These are phyloP conservation scores for Lepiota venenata DNA, from an alignment of 768 basidiomycete species.

Conservation along the genomic window DNA sequence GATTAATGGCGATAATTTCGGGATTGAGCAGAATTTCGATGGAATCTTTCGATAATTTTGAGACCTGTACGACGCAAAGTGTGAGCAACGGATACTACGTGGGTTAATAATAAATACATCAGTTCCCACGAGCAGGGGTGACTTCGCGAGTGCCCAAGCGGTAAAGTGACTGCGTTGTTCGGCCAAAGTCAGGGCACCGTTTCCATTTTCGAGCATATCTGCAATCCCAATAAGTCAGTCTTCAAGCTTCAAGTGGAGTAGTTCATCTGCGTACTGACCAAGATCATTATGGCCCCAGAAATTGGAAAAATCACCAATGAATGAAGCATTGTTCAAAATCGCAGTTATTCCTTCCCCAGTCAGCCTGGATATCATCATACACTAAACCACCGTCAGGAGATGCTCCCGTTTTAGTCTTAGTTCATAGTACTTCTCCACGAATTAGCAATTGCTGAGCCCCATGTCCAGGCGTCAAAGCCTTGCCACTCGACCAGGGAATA, in stretches of 20 bases:
- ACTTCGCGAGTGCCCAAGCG: slow-evolving; percentile 54
- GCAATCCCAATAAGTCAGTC: background rate
- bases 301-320: slow-evolving; percentile 26
- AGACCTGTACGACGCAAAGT: slow-evolving; percentile 11
- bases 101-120: slow-evolving; percentile 26
- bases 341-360: slow-evolving; percentile 21
- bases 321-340: slow-evolving; percentile 24
- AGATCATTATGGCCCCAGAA: slow-evolving; percentile 52
- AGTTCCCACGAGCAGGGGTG: slow-evolving; percentile 49
- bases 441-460: slow-evolving; percentile 21
- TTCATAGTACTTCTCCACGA: slow-evolving; percentile 20
- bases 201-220: slow-evolving; percentile 38
- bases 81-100: background rate
- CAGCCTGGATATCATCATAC: slow-evolving; percentile 21
- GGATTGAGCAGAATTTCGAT: slow-evolving; percentile 44
- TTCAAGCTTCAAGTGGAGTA: background rate
- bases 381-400: slow-evolving; percentile 8
- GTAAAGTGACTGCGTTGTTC: slow-evolving; percentile 54
- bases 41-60: slow-evolving; percentile 27
- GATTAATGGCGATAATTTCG: slow-evolving; percentile 56
- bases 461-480: slow-evolving; percentile 25
- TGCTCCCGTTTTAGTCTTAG: background rate
- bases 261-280: slow-evolving; percentile 22
- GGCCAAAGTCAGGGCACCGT: slow-evolving; percentile 44
- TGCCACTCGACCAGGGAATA: slow-evolving; percentile 25